Base-by-base conservation (phyloP, 2,329 filamentous ascomycete species). In the Penicillium sp. region DNA sequence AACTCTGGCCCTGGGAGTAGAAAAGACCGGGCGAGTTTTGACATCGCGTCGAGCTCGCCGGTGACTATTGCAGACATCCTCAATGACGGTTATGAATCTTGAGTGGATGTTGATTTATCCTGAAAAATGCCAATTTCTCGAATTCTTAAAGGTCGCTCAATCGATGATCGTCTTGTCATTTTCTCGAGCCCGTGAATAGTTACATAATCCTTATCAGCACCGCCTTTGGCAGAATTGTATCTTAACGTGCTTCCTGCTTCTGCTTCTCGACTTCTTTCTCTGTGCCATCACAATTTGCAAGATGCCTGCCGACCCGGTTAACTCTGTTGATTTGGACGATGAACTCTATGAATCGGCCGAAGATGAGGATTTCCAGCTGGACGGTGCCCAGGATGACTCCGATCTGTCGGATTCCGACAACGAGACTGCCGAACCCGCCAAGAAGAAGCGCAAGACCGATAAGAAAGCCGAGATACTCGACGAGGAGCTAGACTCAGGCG, bases 401-500 rank as follows among this genome's bases (percentile, higher is more conserved):
- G 68, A 68, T 31, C 41, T 66, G 16, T 69, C 66, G 24, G 69
- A 66, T 15, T 62, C 62, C 33, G 70, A 71, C 2, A 72, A 73
- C 2, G 64, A 64, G 26, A 13, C 51, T 15, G 50, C 63, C 21
- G 65, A 65, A 36, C 66, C 71, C 2, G 67, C 65, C 18, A 76
- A 73, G 51, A 70, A 72, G 52, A 77, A 74, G 53, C 67, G 59
- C 59, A 74, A 65, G 56, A 67, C 42, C 46, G 64, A 51, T 31
- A 63, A 59, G 13, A 65, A 66, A 46, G 51, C 49, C 33, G 57
- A 54, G 23, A 54, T 50, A 5, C 57, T 56, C 4, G 62, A 66
- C n/a, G 70, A 70, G 6, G 77, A 75, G 34, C 65, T 82, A 4
- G 78, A 82, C 52, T 82, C 81, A 8, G 81, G 81, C 3, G 81